These are phyloP conservation scores for Aphanomyces invadans DNA, from an alignment of 352 stramenopile species.

Conservation along the genomic window DNA sequence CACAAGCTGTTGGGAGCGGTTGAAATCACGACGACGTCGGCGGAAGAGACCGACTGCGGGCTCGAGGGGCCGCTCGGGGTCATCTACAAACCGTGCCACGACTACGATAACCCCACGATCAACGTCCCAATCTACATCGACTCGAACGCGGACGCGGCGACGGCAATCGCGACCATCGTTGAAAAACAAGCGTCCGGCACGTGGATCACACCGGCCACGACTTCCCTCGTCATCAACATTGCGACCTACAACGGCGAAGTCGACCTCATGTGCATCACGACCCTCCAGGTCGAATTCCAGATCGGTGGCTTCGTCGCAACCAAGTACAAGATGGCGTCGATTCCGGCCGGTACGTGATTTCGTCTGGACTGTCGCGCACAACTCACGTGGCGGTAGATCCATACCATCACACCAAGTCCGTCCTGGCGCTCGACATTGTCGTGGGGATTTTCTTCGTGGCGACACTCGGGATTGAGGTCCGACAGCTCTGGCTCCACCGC, in stretches of 20 bases:
- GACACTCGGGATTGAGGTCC: slow-evolving; percentile 25
- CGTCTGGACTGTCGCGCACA: slow-evolving; percentile 26
- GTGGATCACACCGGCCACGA: slow-evolving; percentile 38
- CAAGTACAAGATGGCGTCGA: background rate
- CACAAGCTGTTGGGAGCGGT: slow-evolving; percentile 34
- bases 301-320: slow-evolving; percentile 32
- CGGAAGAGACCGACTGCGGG: slow-evolving; percentile 27
- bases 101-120: slow-evolving; percentile 25
- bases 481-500: slow-evolving; percentile 23
- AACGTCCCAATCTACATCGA: slow-evolving; percentile 32
- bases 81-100: slow-evolving; percentile 44
- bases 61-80: slow-evolving; percentile 31
- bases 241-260: slow-evolving; percentile 53
- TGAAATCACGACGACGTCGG: slow-evolving; percentile 31
- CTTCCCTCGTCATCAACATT: slow-evolving; percentile 38
- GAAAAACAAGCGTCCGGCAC: slow-evolving; percentile 29
- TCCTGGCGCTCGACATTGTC: slow-evolving; percentile 32
- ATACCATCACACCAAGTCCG: slow-evolving; percentile 26
- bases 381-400: slow-evolving; percentile 34
- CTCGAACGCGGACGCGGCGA: slow-evolving; percentile 38
- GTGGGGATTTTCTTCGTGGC: slow-evolving; percentile 33
- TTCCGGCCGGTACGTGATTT: background rate
- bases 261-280: slow-evolving; percentile 36
- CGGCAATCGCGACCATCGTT: slow-evolving; percentile 27
- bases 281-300: slow-evolving; percentile 34